Evolutionary conservation across 1,284 basidiomycete genomes (phyloP), one percentile per base, ranked within the genome.

Genomic region (Ustilago sp.): DNA sequence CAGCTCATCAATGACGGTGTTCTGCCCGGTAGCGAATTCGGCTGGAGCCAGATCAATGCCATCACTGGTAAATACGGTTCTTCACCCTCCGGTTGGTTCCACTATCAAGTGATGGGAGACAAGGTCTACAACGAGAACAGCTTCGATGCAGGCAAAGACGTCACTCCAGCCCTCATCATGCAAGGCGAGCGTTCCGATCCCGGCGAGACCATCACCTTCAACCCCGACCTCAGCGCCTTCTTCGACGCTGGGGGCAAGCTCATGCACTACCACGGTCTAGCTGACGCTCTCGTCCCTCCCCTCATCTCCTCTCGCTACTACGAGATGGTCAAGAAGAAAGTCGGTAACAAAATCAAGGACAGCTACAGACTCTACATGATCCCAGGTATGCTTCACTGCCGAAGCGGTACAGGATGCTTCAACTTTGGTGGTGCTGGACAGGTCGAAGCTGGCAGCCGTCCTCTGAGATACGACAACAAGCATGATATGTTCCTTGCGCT

Each of bases 341-440:
- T 64, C 5, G 59, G 64, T 47, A 48, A 47, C 19, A 52, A 38
- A 3, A 81, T 87, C 23, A 81, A 86, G 59, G 80, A 86, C 48
- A 86, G 83, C 71, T 88, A 88, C 79, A 84, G 86, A 15, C 83
- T 88, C n/a, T 88, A 88, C 79, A 78, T 86, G 32, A 85, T 88
- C 17, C 87, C 87, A 1, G 88, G 88, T 1, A 88, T 88, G 88
- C 72, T 74, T n/a, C 88, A 88, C 68, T 88, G 88, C 79, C 74
- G 63, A 36, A 84, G 76, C 59, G 51, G 80, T 61, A 17, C 69
- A 48, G 71, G 77, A 19, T 45, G 76, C 66, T 74, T 68, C 67
- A 66, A 81, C 83, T 79, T 77, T 69, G 61, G 81, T 50, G 74
- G 74, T 6, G 64, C 68, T 1, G 48, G 64, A 28, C 79, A 81